phyloP scores from a whole-genome alignment of 306 rosid genomes.

The Astragalus glycyphyllos region DNA sequence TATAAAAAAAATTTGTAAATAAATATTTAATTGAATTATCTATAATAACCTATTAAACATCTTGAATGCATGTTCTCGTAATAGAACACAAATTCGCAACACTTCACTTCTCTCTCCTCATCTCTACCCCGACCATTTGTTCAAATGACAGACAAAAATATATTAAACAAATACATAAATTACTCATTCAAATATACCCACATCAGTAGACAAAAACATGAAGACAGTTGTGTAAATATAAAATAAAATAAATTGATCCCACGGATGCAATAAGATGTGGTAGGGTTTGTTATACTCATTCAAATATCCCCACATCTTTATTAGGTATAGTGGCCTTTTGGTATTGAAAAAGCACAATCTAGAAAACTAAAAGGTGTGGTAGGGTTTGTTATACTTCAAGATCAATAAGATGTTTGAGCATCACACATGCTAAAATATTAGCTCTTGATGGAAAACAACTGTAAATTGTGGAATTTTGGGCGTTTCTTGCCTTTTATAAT shows the following conservation, averaged over 20 bases:
- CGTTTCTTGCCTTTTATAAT: conserved; percentile 20
- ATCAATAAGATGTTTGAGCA: conserved; percentile 33
- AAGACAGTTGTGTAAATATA: conserved; percentile 20
- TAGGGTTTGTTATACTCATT: too few relatives aligned
- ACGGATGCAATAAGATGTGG: conserved; percentile 42
- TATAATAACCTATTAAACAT: too few relatives aligned
- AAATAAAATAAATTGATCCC: conserved; percentile 12
- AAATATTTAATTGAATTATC: too few relatives aligned
- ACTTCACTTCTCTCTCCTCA: too few relatives aligned
- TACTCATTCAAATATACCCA: not conserved
- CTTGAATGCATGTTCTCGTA: too few relatives aligned
- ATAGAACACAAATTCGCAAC: too few relatives aligned
- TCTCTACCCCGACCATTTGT: too few relatives aligned
- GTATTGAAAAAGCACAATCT: conserved; percentile 36
- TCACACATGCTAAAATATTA: conserved; percentile 42
- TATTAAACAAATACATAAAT: not conserved
- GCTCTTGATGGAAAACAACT: conserved; percentile 60
- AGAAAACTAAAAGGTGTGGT: conserved; percentile 33
- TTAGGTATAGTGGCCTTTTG: conserved; percentile 52
- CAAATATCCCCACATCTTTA: too few relatives aligned
- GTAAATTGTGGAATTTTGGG: conserved; percentile 44
- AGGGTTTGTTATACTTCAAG: conserved; percentile 47
- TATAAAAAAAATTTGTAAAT: too few relatives aligned
- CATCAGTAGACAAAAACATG: conserved; percentile 34
- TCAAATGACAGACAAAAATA: too few relatives aligned